Percentiles rank a stretch among this genome's conserved stretches.
These are phyloP conservation scores for Barbarea vulgaris DNA, from an alignment of 345 rosid species.

Conservation along the genomic window DNA sequence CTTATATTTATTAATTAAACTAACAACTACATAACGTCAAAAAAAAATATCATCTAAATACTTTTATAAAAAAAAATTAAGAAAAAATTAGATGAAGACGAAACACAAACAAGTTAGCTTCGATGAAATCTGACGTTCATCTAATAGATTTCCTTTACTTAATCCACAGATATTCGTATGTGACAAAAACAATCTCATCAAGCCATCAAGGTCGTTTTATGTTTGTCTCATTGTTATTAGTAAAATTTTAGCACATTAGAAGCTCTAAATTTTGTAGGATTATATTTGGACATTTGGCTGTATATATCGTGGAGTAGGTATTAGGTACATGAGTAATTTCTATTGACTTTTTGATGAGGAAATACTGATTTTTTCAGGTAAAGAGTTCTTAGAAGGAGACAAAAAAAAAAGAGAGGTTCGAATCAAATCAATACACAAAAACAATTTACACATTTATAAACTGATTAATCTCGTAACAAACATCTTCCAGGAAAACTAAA, in stretches of 20 bases:
- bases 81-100: not conserved
- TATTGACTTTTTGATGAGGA: not conserved
- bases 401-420: not conserved
- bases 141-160: not conserved
- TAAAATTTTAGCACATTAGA: not conserved
- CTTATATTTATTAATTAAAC: not conserved
- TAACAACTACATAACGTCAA: not conserved
- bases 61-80: not conserved
- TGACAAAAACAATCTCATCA: constrained; percentile 14
- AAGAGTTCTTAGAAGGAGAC: not conserved
- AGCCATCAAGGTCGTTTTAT: not conserved
- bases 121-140: constrained; percentile 24
- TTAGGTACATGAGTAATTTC: constrained; percentile 5
- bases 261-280: constrained; percentile 11
- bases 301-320: constrained; percentile 35
- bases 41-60: not conserved
- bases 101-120: constrained; percentile 21
- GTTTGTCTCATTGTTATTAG: constrained; percentile 16
- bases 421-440: not conserved
- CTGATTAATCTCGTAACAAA: not conserved
- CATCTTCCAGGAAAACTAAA: not conserved
- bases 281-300: not conserved
- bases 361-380: not conserved
- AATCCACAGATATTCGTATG: not conserved
- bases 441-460: not conserved